These are phyloP conservation scores for Rutidosis leptorrhynchoides DNA, from an alignment of 129 eudicot species.

Conservation along the genomic window DNA sequence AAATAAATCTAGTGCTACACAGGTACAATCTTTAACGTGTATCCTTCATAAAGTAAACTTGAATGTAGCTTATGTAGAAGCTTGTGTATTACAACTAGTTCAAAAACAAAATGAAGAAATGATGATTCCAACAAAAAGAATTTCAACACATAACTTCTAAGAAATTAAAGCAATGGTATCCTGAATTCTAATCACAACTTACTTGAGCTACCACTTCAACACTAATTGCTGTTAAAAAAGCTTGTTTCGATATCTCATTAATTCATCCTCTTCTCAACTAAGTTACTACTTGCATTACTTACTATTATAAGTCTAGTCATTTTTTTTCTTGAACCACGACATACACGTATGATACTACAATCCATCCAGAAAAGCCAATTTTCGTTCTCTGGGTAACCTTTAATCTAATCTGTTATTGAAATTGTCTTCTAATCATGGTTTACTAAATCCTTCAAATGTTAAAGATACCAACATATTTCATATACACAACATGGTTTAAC, in stretches of 20 bases:
- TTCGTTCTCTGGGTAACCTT: neutral
- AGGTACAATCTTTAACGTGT: neutral
- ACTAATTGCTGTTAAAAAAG: neutral
- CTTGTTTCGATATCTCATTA: neutral
- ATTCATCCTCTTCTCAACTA: neutral
- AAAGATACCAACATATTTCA: conserved; percentile 5
- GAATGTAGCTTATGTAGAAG: neutral
- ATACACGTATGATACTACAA: neutral
- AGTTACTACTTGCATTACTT: neutral
- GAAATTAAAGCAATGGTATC: no score
- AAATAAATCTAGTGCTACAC: neutral
- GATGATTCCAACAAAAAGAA: no score
- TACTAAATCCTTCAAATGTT: neutral
- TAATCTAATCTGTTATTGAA: neutral
- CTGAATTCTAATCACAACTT: no score
- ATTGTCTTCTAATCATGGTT: neutral
- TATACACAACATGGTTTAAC: neutral
- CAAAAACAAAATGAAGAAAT: no score
- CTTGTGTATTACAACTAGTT: neutral
- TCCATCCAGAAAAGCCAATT: neutral
- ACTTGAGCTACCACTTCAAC: neutral
- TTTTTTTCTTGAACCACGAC: neutral
- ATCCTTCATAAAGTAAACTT: neutral
- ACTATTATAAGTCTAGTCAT: neutral
- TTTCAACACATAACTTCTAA: no score